Evolutionary conservation across 805 yeast genomes (phyloP).

Genomic region (Candida chauliodis): DNA sequence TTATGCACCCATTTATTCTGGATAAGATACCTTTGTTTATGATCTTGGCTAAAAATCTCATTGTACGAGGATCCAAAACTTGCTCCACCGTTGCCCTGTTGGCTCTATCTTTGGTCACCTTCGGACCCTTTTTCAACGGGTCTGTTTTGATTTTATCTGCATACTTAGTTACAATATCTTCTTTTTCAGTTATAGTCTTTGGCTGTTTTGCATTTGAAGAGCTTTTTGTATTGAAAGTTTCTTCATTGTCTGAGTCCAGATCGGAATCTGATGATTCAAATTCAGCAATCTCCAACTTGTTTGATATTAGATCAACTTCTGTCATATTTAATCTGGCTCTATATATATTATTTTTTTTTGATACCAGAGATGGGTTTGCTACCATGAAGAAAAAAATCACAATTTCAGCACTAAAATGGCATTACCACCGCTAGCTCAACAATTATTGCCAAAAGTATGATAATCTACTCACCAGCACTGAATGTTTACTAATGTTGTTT

Average conservation of each 20-base stretch:
- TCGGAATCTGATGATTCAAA: constrained; percentile 11
- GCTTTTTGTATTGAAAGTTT: neutral
- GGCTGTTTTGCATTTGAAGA: constrained; percentile 1
- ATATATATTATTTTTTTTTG: too few relatives aligned
- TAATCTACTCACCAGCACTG: too few relatives aligned
- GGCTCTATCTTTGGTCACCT: constrained; percentile 73
- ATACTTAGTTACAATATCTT: constrained; percentile 55
- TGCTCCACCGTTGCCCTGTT: constrained; percentile 97
- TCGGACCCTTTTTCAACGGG: constrained; percentile 53
- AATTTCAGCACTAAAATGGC: constrained; percentile 3
- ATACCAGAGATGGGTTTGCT: neutral
- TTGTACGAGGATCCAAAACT: constrained; percentile 92
- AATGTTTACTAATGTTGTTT: too few relatives aligned
- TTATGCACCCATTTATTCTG: constrained; percentile 86
- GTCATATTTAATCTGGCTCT: too few relatives aligned
- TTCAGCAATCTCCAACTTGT: neutral
- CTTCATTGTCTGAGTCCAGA: constrained; percentile 14
- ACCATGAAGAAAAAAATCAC: neutral
- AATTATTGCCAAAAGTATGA: constrained; percentile 20
- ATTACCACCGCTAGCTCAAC: constrained; percentile 7
- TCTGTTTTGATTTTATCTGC: constrained; percentile 65
- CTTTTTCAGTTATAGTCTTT: constrained; percentile 33
- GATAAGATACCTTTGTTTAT: constrained; percentile 81
- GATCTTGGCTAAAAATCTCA: constrained; percentile 75
- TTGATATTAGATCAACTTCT: too few relatives aligned